Evolutionary conservation across 2,329 filamentous ascomycete genomes (phyloP), one percentile per base, ranked within the genome.

Genomic region (Westerdykella aurantiaca): DNA sequence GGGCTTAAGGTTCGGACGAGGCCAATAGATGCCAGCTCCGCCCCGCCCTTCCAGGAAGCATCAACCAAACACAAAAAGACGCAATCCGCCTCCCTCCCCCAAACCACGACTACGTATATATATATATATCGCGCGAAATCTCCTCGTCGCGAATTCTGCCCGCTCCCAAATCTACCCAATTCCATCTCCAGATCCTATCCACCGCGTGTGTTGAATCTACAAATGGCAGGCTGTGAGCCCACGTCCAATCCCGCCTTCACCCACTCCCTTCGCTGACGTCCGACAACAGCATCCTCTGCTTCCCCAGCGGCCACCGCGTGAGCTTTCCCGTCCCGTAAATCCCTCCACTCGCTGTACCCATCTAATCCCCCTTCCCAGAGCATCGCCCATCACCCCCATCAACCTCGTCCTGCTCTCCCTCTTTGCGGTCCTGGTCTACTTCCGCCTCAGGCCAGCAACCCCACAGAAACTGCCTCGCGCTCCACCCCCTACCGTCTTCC

Each of bases 401-500:
- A 83, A 83, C 65, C 65, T 82, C 33, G 67, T 81, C 52, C 76
- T 83, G 42, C 58, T 81, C 58, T 72, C 78, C 41, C 71, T 82
- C 50, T 77, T 83, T 61, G 62, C 73, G 42, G 58, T 80, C 51
- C 63, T 81, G 25, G 61, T 78, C 37, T 83, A 82, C 67, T 70
- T 75, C 56, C 79, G 80, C 53, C 72, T 82, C 53, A 76, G 78
- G 37, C 78, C 79, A 38, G 71, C 72, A 46, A 65, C 72, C 7
- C 69, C 74, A 29, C 64, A 73, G 35, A 67, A 67, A 5, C 73
- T 83, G 16, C 78, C 79, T 18, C 69, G 72, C 46, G 71, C 73
- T 22, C 77, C 79, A 12, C 77, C 82, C 4, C 88, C 88, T 4
- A 81, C 93, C 38, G 83, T 96, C 50, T 96, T 91, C 65, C 87